These are phyloP conservation scores for Chaetomiaceae sp. DNA, from an alignment of 2,329 filamentous ascomycete genomes.

Conservation along the genomic window DNA sequence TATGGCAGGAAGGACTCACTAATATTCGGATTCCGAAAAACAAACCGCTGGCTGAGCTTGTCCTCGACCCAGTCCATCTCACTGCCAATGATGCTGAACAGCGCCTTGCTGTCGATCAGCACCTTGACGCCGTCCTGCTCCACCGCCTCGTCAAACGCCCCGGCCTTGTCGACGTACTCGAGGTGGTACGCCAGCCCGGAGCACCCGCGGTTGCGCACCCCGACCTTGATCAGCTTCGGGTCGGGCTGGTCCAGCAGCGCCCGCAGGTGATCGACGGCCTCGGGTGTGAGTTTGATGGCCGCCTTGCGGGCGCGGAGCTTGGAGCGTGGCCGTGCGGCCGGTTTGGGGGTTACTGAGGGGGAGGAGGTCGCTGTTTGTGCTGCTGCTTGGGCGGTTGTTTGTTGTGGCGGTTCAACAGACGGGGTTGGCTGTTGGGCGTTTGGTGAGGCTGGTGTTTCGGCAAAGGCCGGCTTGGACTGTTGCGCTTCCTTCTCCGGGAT, in stretches of 20 bases:
- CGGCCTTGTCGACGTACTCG: constrained; percentile 90
- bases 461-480: constrained; percentile 49
- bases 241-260: constrained; percentile 76
- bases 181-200: constrained; percentile 90
- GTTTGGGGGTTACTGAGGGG: constrained; percentile 31
- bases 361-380: constrained; percentile 21
- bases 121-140: constrained; percentile 96
- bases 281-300: constrained; percentile 77
- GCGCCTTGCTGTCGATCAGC: constrained; percentile 90
- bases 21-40: constrained; percentile 96
- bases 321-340: constrained; percentile 37
- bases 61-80: constrained; percentile 99
- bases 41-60: constrained; percentile 84
- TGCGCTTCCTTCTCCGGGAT: constrained; percentile 62
- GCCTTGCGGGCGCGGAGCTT: constrained; percentile 76
- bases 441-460: constrained; percentile 23
- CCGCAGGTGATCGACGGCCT: constrained; percentile 74
- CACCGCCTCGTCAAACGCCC: constrained; percentile 82
- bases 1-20: constrained; percentile 72
- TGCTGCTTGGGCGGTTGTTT: neutral
- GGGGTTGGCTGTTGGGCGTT: constrained; percentile 27
- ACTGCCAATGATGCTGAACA: constrained; percentile 96
- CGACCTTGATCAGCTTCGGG: constrained; percentile 89
- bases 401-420: too few species aligned
- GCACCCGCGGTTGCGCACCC: constrained; percentile 90